phyloP scores from a whole-genome alignment of 225 moss, liverwort and hornwort species.

The Sphagnum tenellum region DNA sequence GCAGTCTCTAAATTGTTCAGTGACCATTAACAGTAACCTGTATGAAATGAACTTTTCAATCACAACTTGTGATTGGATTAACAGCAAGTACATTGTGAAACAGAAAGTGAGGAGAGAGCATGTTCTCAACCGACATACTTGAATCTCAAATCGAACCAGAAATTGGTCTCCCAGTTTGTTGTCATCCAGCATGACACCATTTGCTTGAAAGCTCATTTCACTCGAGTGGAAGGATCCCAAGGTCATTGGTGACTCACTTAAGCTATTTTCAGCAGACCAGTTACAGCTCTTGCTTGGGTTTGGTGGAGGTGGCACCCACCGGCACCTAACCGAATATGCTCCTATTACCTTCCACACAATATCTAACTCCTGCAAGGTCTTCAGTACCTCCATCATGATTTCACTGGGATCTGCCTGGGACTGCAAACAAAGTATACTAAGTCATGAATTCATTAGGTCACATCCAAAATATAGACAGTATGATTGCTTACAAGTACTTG shows the following conservation, averaged over 20 bases:
- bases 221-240: conserved; percentile 17
- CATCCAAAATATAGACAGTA: not conserved
- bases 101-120: too few relatives aligned
- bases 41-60: too few relatives aligned
- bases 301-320: conserved; percentile 33
- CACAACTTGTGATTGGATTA: too few relatives aligned
- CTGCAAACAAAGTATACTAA: conserved; percentile 7
- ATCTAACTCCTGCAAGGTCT: conserved; percentile 33
- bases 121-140: conserved; percentile 9
- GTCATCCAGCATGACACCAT: conserved; percentile 5
- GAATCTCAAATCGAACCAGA: conserved; percentile 42
- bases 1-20: too few relatives aligned
- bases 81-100: too few relatives aligned
- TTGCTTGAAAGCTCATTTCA: conserved; percentile 14
- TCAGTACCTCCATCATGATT: conserved; percentile 44
- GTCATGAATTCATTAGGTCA: not conserved
- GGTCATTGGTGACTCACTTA: conserved; percentile 12
- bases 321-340: conserved; percentile 46
- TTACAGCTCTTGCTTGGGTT: conserved; percentile 13
- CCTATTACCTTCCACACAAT: conserved; percentile 43
- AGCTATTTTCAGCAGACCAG: conserved; percentile 5
- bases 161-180: conserved; percentile 9
- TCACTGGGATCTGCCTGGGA: conserved; percentile 31
- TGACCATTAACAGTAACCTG: too few relatives aligned
- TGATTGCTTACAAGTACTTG: too few relatives aligned